Conservation (phyloP, 306 rosid species). For the Gillenia trifoliata region DNA sequence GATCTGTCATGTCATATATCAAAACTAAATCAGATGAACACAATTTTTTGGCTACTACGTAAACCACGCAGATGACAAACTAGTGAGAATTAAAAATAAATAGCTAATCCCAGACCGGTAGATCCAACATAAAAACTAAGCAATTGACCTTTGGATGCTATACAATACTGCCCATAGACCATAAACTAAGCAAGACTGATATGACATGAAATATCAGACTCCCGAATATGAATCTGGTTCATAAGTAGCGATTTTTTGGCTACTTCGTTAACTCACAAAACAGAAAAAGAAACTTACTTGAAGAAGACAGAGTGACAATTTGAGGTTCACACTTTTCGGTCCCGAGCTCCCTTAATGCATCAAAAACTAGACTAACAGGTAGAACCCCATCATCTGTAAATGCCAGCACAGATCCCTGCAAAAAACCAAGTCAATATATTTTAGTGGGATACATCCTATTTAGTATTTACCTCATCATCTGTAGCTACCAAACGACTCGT, state of each 20-base stretch:
- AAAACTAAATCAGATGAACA: background rate
- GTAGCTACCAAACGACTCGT: no score
- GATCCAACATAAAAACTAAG: background rate
- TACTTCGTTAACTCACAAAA: background rate
- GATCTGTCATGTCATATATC: constrained; percentile 33
- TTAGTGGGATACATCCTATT: background rate
- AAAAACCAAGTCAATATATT: background rate
- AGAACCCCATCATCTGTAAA: constrained; percentile 60
- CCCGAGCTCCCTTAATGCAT: constrained; percentile 38
- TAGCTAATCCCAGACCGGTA: background rate
- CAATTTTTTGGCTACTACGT: background rate
- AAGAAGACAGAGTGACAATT: constrained; percentile 48
- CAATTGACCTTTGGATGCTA: background rate
- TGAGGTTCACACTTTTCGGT: constrained; percentile 43
- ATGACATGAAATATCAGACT: background rate
- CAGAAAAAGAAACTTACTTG: constrained; percentile 28
- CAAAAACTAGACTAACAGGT: constrained; percentile 37
- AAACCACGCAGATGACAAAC: background rate
- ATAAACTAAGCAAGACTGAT: no score
- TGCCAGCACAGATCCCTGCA: constrained; percentile 56
- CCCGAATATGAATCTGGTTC: background rate
- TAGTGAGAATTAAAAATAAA: background rate
- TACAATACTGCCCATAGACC: background rate
- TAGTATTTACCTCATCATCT: no score
- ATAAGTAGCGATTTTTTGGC: background rate